Evolutionary conservation across 371 early-diverging fungal species (phyloP).

Genomic region (Mortierella sp.): DNA sequence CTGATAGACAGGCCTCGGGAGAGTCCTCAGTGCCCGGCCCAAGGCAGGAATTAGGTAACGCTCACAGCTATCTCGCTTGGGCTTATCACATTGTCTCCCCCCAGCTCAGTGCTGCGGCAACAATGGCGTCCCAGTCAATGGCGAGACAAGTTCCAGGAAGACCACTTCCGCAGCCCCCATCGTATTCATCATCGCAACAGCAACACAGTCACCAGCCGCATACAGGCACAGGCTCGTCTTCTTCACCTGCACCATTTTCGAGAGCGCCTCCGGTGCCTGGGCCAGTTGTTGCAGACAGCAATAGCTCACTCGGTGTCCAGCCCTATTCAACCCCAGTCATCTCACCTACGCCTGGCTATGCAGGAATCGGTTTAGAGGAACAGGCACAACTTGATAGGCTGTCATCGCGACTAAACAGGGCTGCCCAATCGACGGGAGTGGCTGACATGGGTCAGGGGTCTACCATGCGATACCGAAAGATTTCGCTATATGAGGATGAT

Average conservation of each 20-base stretch:
- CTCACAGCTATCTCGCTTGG: conserved; percentile 27
- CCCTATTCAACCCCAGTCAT: conserved; percentile 1
- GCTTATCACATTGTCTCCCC: conserved; percentile 37
- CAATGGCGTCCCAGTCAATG: conserved; percentile 33
- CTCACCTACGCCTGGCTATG: neutral
- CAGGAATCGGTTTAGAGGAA: conserved; percentile 3
- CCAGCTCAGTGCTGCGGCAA: conserved; percentile 38
- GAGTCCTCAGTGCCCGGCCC: neutral
- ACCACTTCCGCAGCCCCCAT: conserved; percentile 40
- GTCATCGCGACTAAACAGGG: conserved; percentile 24
- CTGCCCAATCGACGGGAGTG: conserved; percentile 19
- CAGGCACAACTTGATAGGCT: conserved; percentile 22
- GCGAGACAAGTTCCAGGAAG: conserved; percentile 27
- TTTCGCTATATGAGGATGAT: conserved; percentile 36
- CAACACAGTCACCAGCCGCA: conserved; percentile 8
- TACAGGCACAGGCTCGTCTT: conserved; percentile 6
- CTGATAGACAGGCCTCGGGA: conserved; percentile 1
- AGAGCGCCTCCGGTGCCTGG: neutral
- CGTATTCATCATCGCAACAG: conserved; percentile 18
- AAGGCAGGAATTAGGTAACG: neutral
- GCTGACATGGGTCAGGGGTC: neutral
- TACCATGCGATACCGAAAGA: conserved; percentile 30
- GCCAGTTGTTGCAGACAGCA: conserved; percentile 3
- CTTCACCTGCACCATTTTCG: conserved; percentile 4
- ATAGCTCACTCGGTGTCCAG: conserved; percentile 22